Percentiles rank a stretch among this genome's conserved stretches.
These are phyloP conservation scores for Mycena rosella DNA, from an alignment of 768 basidiomycete genomes.

Conservation along the genomic window DNA sequence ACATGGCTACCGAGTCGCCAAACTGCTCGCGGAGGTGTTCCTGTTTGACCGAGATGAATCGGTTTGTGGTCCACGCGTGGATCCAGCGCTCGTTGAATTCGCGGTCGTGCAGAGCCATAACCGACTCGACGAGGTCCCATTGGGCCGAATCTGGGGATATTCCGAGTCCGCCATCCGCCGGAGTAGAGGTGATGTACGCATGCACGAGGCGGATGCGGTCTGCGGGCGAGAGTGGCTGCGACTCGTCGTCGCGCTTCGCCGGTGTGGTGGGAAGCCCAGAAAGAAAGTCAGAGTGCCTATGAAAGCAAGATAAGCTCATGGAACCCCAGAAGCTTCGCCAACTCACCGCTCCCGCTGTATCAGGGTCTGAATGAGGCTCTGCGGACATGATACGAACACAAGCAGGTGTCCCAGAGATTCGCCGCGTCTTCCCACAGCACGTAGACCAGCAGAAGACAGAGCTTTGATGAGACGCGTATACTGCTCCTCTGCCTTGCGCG, in stretches of 20 bases:
- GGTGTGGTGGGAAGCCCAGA: slow-evolving; percentile 75
- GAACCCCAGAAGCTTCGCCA: neutral
- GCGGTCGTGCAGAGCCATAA: slow-evolving; percentile 88
- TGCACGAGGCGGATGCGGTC: slow-evolving; percentile 88
- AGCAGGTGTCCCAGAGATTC: slow-evolving; percentile 81
- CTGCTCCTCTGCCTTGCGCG: slow-evolving; percentile 74
- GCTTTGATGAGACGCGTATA: slow-evolving; percentile 74
- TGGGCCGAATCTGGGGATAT: slow-evolving; percentile 77
- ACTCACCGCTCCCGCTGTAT: slow-evolving; percentile 82
- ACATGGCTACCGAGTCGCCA: slow-evolving; percentile 86
- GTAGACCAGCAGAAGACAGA: slow-evolving; percentile 72
- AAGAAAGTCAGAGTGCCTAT: slow-evolving; percentile 81
- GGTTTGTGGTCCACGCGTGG: slow-evolving; percentile 75
- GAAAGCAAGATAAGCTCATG: neutral
- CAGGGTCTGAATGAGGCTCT: slow-evolving; percentile 70
- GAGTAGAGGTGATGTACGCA: slow-evolving; percentile 75
- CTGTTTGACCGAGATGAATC: slow-evolving; percentile 74
- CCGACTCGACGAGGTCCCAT: slow-evolving; percentile 86
- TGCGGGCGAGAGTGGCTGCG: slow-evolving; percentile 69
- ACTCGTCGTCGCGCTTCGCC: slow-evolving; percentile 58
- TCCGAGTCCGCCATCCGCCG: slow-evolving; percentile 86
- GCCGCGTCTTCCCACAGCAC: slow-evolving; percentile 82
- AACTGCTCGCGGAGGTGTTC: slow-evolving; percentile 84
- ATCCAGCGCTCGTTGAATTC: slow-evolving; percentile 87
- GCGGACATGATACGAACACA: slow-evolving; percentile 80